Evolutionary conservation across 1,139 yeast genomes (phyloP).

Genomic region (Pichia sp.): DNA sequence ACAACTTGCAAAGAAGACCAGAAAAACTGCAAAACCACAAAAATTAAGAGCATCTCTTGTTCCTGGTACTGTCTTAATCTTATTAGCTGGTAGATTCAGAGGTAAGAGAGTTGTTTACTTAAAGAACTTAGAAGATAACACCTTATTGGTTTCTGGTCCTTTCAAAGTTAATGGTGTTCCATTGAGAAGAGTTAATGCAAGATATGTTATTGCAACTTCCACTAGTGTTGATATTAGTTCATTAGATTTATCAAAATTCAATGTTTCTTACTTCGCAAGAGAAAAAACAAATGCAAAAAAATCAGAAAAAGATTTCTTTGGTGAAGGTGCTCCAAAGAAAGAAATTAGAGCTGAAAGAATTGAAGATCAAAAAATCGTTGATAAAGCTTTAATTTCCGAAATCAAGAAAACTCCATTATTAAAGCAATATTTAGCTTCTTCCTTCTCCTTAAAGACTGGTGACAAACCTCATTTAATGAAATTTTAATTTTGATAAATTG

Average conservation of each 20-base stretch:
- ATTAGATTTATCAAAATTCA: constrained; percentile 86
- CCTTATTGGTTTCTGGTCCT: constrained; percentile 96
- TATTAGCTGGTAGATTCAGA: constrained; percentile 99
- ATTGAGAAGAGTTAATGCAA: constrained; percentile 97
- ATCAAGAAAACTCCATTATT: constrained; percentile 97
- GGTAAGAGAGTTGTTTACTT: constrained; percentile 99
- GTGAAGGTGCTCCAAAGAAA: constrained; percentile 64
- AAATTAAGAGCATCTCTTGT: constrained; percentile 91
- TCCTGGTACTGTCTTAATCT: constrained; percentile 97
- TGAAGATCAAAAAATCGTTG: constrained; percentile 96
- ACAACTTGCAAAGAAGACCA: constrained; percentile 66
- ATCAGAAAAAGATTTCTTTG: constrained; percentile 93
- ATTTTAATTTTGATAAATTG: constrained; percentile 49
- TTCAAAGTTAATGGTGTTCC: constrained; percentile 99
- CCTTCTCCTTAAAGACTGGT: constrained; percentile 97
- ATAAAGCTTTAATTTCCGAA: constrained; percentile 86
- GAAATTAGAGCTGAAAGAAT: constrained; percentile 90
- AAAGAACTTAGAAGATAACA: constrained; percentile 97
- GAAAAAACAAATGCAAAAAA: constrained; percentile 68
- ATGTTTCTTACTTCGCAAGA: constrained; percentile 94
- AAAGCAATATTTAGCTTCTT: constrained; percentile 92
- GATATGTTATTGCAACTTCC: constrained; percentile 98
- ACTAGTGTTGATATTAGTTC: constrained; percentile 75
- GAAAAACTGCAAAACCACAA: constrained; percentile 92
- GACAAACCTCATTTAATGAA: constrained; percentile 98